Percentiles rank a stretch among this genome's conserved stretches.
Conservation (phyloP, 768 basidiomycete species). For the Lactifluus rugatus region DNA sequence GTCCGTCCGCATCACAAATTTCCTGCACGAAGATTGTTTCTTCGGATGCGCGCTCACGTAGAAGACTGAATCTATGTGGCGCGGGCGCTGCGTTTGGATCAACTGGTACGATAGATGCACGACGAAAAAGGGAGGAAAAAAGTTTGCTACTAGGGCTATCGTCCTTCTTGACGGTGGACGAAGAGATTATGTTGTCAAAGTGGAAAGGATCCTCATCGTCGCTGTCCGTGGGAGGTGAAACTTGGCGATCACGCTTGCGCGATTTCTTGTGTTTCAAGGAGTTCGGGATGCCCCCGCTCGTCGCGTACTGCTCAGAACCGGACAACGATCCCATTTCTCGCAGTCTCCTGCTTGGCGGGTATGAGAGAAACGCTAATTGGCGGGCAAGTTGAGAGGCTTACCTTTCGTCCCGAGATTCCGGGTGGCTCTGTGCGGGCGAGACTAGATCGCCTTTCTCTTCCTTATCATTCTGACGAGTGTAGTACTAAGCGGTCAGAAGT, state of each 20-base stretch:
- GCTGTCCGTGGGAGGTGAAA: conserved; percentile 7
- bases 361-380: not conserved
- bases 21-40: conserved; percentile 17
- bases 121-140: conserved; percentile 6
- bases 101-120: conserved; percentile 14
- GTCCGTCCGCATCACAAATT: conserved; percentile 16
- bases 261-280: not conserved
- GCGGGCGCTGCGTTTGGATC: conserved; percentile 4
- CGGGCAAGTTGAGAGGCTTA: not conserved
- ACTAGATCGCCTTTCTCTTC: not conserved
- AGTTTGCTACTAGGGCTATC: not conserved
- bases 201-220: conserved; percentile 18
- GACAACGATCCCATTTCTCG: not conserved
- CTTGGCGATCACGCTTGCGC: not conserved
- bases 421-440: not conserved
- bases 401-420: not conserved
- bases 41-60: conserved; percentile 12
- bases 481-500: not conserved
- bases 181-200: conserved; percentile 10
- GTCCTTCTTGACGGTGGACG: not conserved
- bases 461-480: not conserved
- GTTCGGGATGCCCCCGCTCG: not conserved
- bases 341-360: not conserved
- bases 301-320: not conserved
- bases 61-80: conserved; percentile 13